These are phyloP conservation scores for Aspergillus sclerotialis DNA, from an alignment of 2,329 filamentous ascomycete genomes.

Conservation along the genomic window DNA sequence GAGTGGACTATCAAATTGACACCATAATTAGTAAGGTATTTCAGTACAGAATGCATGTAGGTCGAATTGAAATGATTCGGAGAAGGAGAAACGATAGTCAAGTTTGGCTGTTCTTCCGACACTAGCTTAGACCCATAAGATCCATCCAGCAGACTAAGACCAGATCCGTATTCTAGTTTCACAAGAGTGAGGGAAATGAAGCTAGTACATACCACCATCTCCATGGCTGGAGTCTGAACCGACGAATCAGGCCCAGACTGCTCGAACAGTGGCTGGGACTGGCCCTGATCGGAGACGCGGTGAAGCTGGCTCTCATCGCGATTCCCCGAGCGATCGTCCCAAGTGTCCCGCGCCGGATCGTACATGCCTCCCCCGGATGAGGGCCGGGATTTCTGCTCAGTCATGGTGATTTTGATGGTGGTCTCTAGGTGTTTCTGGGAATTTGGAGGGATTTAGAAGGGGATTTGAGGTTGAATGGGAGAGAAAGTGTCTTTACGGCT, in stretches of 20 bases:
- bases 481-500: too few species aligned
- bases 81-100: background rate
- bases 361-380: constrained; percentile 11
- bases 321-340: constrained; percentile 9
- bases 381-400: constrained; percentile 3
- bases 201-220: background rate
- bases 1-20: background rate
- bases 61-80: background rate
- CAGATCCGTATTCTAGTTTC: too few species aligned
- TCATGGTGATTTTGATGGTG: constrained; percentile 1
- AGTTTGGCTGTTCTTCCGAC: too few species aligned
- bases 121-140: too few species aligned
- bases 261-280: background rate
- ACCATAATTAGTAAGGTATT: background rate
- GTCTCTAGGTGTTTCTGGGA: too few species aligned
- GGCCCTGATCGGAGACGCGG: background rate
- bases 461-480: too few species aligned
- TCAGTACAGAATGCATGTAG: too few species aligned
- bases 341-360: constrained; percentile 18
- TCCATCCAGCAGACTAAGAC: too few species aligned
- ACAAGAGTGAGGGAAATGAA: too few species aligned
- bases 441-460: too few species aligned
- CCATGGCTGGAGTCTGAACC: background rate
- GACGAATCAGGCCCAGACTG: background rate
- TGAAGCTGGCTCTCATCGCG: constrained; percentile 1